phyloP scores from a whole-genome alignment of 352 stramenopile species.

The Pythium sukuiense region DNA sequence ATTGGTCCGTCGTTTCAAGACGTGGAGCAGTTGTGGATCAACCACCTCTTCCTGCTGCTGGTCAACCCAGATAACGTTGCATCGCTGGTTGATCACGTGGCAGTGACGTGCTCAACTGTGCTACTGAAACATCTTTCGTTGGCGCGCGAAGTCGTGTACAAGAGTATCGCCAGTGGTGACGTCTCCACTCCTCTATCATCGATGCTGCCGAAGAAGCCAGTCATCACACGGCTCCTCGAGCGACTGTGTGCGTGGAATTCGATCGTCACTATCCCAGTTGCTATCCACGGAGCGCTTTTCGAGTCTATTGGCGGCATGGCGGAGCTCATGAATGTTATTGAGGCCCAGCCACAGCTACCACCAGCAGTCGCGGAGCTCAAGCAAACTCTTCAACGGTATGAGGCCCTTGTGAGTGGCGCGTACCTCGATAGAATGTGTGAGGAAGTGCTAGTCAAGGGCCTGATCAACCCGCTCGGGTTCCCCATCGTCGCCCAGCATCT shows the following conservation, averaged over 20 bases:
- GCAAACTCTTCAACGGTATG: slow-evolving; percentile 47
- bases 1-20: slow-evolving; percentile 35
- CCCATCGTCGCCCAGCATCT: slow-evolving; percentile 82
- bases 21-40: slow-evolving; percentile 66
- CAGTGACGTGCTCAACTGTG: slow-evolving; percentile 68
- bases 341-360: slow-evolving; percentile 29
- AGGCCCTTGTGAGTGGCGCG: slow-evolving; percentile 33
- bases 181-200: not conserved
- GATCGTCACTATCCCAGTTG: slow-evolving; percentile 74
- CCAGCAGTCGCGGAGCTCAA: slow-evolving; percentile 32
- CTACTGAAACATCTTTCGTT: slow-evolving; percentile 82
- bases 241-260: slow-evolving; percentile 57
- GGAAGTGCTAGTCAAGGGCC: slow-evolving; percentile 72
- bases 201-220: slow-evolving; percentile 34
- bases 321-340: slow-evolving; percentile 61
- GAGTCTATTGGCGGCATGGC: slow-evolving; percentile 76
- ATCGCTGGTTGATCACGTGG: slow-evolving; percentile 73
- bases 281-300: slow-evolving; percentile 79
- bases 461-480: slow-evolving; percentile 75
- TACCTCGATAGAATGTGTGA: slow-evolving; percentile 70
- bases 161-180: slow-evolving; percentile 26
- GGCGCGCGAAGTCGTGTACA: slow-evolving; percentile 66
- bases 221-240: slow-evolving; percentile 61
- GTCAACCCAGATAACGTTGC: slow-evolving; percentile 62
- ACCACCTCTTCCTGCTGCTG: slow-evolving; percentile 65